Conservation (phyloP, 1,284 basidiomycete species). For the Afroboletus lepidellus region DNA sequence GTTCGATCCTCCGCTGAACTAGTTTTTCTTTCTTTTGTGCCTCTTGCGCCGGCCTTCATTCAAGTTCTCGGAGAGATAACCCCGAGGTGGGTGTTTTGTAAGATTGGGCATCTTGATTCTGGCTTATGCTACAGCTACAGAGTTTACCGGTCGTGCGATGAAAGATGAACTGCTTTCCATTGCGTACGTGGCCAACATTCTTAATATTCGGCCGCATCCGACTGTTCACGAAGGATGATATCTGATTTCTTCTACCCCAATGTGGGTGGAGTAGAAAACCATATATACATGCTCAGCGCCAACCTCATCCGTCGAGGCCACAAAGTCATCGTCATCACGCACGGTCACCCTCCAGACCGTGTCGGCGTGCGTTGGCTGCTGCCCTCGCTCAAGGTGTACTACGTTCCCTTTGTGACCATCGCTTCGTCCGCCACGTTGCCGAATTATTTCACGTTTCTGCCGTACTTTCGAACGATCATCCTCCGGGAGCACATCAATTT, state of each 20-base stretch:
- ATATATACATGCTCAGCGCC: slow-evolving; percentile 92
- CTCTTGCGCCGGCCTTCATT: not conserved
- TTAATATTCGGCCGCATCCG: not conserved
- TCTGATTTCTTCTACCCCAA: slow-evolving; percentile 96
- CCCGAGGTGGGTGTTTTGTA: too few species aligned
- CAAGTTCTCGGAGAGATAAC: not conserved
- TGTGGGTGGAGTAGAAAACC: slow-evolving; percentile 95
- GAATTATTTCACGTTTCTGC: slow-evolving; percentile 90
- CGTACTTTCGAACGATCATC: slow-evolving; percentile 87
- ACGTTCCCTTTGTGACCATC: slow-evolving; percentile 87
- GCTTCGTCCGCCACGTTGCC: slow-evolving; percentile 91
- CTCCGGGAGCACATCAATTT: slow-evolving; percentile 85
- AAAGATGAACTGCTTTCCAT: slow-evolving; percentile 29
- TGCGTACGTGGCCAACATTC: slow-evolving; percentile 22
- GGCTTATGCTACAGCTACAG: too few species aligned
- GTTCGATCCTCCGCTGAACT: slow-evolving; percentile 46
- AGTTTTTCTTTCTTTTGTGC: slow-evolving; percentile 19
- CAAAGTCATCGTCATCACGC: slow-evolving; percentile 94
- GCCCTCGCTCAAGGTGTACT: slow-evolving; percentile 89
- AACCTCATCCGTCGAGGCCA: slow-evolving; percentile 84
- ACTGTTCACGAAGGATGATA: slow-evolving; percentile 67
- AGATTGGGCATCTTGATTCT: too few species aligned
- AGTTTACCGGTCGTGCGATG: slow-evolving; percentile 15
- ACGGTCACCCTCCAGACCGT: slow-evolving; percentile 83
- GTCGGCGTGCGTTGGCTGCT: slow-evolving; percentile 87